These are phyloP conservation scores for Xylaria telfairii DNA, from an alignment of 495 filamentous ascomycete species.

Conservation along the genomic window DNA sequence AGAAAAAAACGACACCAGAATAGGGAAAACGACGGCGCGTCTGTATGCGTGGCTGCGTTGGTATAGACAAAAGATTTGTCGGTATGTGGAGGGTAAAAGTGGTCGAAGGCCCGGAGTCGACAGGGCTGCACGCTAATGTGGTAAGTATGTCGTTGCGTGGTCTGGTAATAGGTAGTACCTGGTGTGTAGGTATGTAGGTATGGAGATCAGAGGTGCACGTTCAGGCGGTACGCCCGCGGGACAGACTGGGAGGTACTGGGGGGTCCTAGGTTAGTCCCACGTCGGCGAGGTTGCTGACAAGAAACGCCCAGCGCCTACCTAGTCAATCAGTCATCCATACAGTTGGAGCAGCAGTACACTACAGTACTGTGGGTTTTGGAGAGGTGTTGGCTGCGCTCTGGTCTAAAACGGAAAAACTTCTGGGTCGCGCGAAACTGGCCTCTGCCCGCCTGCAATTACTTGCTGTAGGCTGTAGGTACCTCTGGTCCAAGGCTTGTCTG, in stretches of 20 bases:
- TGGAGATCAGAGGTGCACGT: constrained; percentile 10
- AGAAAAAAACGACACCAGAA: neutral
- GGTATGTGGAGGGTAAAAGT: neutral
- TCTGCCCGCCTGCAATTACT: constrained; percentile 12
- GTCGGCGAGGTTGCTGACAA: neutral
- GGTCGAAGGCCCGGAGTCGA: neutral
- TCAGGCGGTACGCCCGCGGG: neutral
- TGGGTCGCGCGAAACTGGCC: constrained; percentile 32
- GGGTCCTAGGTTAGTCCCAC: neutral
- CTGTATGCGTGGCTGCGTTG: neutral
- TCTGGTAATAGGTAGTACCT: constrained; percentile 11
- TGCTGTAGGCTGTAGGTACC: neutral
- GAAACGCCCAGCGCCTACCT: neutral
- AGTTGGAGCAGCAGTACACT: neutral
- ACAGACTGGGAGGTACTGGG: constrained; percentile 11
- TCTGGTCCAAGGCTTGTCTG: constrained; percentile 2
- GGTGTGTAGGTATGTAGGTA: neutral
- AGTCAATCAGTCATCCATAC: neutral
- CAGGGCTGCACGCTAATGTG: constrained; percentile 18
- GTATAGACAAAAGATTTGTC: constrained; percentile 5
- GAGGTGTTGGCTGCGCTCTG: constrained; percentile 14
- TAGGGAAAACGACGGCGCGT: neutral
- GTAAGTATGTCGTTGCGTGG: constrained; percentile 11
- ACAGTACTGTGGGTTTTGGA: constrained; percentile 21
- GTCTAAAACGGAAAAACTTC: constrained; percentile 26